Conservation (phyloP, 2,329 filamentous ascomycete genomes). For the Calonectria hongkongensis region DNA sequence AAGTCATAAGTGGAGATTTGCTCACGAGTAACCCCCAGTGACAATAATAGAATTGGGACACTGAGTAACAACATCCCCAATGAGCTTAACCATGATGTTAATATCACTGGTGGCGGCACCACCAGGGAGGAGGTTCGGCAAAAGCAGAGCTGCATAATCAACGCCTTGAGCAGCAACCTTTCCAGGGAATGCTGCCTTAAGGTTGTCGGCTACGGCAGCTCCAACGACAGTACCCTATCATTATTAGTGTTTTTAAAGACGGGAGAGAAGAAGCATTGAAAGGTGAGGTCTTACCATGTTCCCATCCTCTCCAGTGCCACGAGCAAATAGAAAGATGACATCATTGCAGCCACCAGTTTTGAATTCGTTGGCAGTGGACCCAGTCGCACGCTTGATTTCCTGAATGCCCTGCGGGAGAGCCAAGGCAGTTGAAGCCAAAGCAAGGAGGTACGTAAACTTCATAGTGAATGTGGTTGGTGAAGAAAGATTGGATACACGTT, state of each 20-base stretch:
- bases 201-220: constrained; percentile 11
- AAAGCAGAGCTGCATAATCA: constrained; percentile 7
- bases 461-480: constrained; percentile 5
- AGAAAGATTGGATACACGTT: background rate
- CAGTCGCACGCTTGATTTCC: constrained; percentile 12
- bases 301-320: constrained; percentile 19
- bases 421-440: background rate
- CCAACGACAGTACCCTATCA: constrained; percentile 26
- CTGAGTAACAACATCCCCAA: background rate
- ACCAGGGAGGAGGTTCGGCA: constrained; percentile 24
- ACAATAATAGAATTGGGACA: constrained; percentile 23
- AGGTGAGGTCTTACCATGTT: constrained; percentile 17
- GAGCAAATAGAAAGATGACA: constrained; percentile 21
- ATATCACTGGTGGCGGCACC: constrained; percentile 2
- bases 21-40: constrained; percentile 26
- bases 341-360: constrained; percentile 24
- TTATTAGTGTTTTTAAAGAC: background rate
- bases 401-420: background rate
- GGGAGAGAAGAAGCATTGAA: too few relatives aligned
- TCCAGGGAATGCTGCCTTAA: constrained; percentile 21
- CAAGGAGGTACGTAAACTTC: constrained; percentile 12
- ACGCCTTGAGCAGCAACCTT: constrained; percentile 26
- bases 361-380: constrained; percentile 26
- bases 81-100: background rate
- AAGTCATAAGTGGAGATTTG: background rate